phyloP scores from a whole-genome alignment of 345 rosid genomes.

The Rubroshorea leprosula region DNA sequence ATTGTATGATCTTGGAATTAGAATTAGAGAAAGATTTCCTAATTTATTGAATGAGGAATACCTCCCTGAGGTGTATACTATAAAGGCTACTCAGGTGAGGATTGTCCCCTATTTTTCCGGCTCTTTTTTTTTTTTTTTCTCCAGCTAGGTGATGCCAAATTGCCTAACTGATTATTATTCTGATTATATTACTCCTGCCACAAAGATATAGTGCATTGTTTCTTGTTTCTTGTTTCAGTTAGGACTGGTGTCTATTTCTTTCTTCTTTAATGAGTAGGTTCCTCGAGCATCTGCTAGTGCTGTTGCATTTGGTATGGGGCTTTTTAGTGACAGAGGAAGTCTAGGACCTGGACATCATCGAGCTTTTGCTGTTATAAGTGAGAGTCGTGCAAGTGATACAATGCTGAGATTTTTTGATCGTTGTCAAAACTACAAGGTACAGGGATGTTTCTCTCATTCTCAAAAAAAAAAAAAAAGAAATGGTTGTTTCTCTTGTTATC shows the following conservation, averaged over 20 bases:
- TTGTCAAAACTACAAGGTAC: conserved; percentile 89
- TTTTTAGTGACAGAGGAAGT: conserved; percentile 70
- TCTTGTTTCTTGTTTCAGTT: not conserved
- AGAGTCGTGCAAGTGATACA: conserved; percentile 89
- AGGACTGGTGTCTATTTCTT: not conserved
- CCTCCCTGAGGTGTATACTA: conserved; percentile 75
- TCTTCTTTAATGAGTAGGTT: conserved; percentile 35
- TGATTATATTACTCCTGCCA: not conserved
- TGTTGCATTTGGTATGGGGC: conserved; percentile 96
- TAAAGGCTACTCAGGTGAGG: conserved; percentile 82
- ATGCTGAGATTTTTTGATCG: conserved; percentile 72
- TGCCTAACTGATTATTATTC: not conserved
- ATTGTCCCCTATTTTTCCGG: too few relatives aligned
- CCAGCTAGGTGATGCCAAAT: not conserved
- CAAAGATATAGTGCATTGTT: not conserved
- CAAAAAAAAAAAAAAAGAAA: too few relatives aligned
- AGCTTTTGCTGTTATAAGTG: conserved; percentile 85
- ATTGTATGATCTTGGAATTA: conserved; percentile 64
- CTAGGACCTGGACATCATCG: conserved; percentile 75
- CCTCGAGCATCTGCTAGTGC: conserved; percentile 96
- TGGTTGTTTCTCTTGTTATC: conserved; percentile 4
- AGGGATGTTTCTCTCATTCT: not conserved
- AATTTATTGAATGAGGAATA: conserved; percentile 65
- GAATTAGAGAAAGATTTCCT: conserved; percentile 69
- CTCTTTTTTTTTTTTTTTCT: not conserved